Evolutionary conservation across 2,329 filamentous ascomycete species (phyloP).

Genomic region (Aspergillus clavatus): DNA sequence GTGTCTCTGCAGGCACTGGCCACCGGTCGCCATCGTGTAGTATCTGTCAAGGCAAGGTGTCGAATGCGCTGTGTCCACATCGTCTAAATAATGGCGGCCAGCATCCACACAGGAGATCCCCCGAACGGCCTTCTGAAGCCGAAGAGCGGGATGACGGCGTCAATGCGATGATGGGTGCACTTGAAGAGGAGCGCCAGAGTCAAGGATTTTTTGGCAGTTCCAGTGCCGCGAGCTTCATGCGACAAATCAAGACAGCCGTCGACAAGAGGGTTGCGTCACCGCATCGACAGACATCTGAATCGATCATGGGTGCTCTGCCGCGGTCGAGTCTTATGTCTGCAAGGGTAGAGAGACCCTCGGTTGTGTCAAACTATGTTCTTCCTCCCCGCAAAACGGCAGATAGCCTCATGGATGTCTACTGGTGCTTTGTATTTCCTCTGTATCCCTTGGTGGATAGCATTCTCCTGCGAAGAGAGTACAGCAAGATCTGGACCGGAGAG

Average conservation of each 20-base stretch:
- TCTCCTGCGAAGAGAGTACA: slow-evolving; percentile 38
- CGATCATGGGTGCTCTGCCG: slow-evolving; percentile 8
- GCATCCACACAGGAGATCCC: neutral
- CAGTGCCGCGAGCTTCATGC: slow-evolving; percentile 46
- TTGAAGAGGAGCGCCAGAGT: slow-evolving; percentile 39
- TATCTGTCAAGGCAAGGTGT: slow-evolving; percentile 1
- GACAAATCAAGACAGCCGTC: slow-evolving; percentile 44
- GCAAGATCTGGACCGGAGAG: slow-evolving; percentile 39
- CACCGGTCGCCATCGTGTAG: slow-evolving; percentile 3
- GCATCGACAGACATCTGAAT: slow-evolving; percentile 15
- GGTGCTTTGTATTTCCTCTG: slow-evolving; percentile 44
- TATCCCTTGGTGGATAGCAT: slow-evolving; percentile 44
- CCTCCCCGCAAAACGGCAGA: slow-evolving; percentile 46
- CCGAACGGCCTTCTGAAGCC: neutral
- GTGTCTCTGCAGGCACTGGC: neutral
- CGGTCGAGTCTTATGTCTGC: slow-evolving; percentile 19
- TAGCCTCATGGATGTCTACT: slow-evolving; percentile 44
- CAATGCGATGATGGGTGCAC: slow-evolving; percentile 46
- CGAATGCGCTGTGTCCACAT: neutral
- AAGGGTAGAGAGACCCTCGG: slow-evolving; percentile 9
- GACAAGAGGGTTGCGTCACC: slow-evolving; percentile 28
- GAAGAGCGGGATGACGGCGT: slow-evolving; percentile 26
- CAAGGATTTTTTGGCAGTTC: slow-evolving; percentile 47
- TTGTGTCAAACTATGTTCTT: slow-evolving; percentile 35
- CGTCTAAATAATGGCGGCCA: neutral